These are phyloP conservation scores for Phlebiopsis flavidoalba DNA, from an alignment of 768 basidiomycete species.

Conservation along the genomic window DNA sequence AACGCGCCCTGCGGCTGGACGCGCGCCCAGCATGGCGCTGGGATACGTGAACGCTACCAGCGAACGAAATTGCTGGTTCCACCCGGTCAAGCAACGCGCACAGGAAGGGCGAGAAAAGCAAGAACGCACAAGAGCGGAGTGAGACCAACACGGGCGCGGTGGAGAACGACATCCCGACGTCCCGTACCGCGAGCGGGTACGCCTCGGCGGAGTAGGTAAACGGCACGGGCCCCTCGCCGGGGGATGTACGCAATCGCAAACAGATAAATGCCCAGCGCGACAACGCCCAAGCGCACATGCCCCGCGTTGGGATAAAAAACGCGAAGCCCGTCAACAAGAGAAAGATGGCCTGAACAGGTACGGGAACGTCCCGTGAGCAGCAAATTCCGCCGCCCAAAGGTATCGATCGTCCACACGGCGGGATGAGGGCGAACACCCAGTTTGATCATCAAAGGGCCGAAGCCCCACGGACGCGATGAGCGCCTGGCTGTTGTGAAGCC, in stretches of 20 bases:
- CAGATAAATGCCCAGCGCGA: not conserved
- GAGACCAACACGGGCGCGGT: not conserved
- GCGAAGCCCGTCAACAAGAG: slow-evolving; percentile 46
- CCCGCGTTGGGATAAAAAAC: slow-evolving; percentile 38
- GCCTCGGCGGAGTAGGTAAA: not conserved
- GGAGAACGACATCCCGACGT: not conserved
- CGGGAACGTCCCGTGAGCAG: slow-evolving; percentile 34
- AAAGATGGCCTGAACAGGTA: slow-evolving; percentile 49
- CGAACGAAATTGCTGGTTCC: not conserved
- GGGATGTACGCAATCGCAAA: not conserved
- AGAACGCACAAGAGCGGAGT: not conserved
- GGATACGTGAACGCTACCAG: not conserved
- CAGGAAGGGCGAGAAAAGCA: too few species aligned
- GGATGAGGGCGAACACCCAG: slow-evolving; percentile 38
- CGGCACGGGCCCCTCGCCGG: not conserved
- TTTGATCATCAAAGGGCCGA: slow-evolving; percentile 40
- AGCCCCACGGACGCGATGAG: slow-evolving; percentile 57
- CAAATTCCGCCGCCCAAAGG: slow-evolving; percentile 58
- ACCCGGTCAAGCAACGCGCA: not conserved
- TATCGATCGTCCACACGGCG: slow-evolving; percentile 51
- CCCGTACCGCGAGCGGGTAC: not conserved
- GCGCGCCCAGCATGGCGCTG: not conserved
- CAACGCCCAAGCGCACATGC: slow-evolving; percentile 33
- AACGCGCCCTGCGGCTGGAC: not conserved
- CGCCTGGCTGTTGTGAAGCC: slow-evolving; percentile 51